Base-by-base conservation (phyloP, 1,139 yeast genomes). In the Williopsis jadinii region DNA sequence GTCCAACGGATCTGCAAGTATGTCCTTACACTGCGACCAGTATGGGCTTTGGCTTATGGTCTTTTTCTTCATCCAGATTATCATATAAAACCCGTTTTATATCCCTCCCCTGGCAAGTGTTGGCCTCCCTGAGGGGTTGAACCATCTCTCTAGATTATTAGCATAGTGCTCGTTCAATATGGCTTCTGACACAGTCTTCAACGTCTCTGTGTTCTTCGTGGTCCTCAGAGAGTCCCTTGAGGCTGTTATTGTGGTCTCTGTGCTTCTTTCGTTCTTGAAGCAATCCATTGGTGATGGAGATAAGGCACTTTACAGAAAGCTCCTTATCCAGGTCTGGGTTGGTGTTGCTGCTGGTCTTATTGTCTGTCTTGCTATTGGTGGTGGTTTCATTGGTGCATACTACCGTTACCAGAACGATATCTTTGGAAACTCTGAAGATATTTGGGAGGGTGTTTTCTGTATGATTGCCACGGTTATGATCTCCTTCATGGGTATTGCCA, bases 381-480 rank as follows among this genome's bases (percentile, higher is more conserved):
- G 80, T 32, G 71, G 80, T 26, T 84, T 88, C 62, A 77, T 88
- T 39, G 71, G 77, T 45, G 76, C 84, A 32, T 88, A 88, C 67
- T 86, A 86, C 59, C 64, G 82, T 40, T 67, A 85, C 41, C 90
- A 94, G 32, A 77, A 76, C 45, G 92, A 88, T 64, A 74, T 84
- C 46, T 86, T 95, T 83, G 78, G 90, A 24, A 68, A 73, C 42
- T 77, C 96, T 2, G 97, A 88, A 60, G 75, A 94, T 54, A 61
- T 87, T 37, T 88, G 97, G 97, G 97, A 88, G 66, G 96, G 95
- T 37, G 65, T 81, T 9, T 88, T 88, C 61, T 85, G 94, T 53
- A 69, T 88, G 46, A 65, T 87, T 47, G 88, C 95, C 8, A 77
- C 94, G 27, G 55, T 81, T 9, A 81, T 88, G 67, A 88, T 88